Evolutionary conservation across 169 alveolate species (phyloP), one percentile per base, ranked within the genome.

Genomic region (Plasmodium inui): DNA sequence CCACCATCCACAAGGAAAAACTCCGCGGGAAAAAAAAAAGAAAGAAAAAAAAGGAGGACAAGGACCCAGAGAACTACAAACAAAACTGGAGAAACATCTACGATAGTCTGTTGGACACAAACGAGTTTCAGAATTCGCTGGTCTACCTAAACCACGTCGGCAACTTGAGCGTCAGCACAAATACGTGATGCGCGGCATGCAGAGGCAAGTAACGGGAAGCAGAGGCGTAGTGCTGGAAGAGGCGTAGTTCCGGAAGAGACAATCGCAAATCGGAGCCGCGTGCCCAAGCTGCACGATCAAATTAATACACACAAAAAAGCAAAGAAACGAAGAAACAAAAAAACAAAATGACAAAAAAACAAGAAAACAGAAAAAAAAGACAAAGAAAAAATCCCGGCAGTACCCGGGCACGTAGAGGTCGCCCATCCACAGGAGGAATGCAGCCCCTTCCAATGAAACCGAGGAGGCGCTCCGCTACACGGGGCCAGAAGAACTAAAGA

Each of bases 71-170:
- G 73, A 89, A 71, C 32, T 89, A 79, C 72, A 89, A 80, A 22
- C 91, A 89, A 44, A 89, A 89, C 55, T 89, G 94, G 94, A 89
- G 82, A 80, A 78, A 80, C 46, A 89, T 89, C 46, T 89, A 89
- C 71, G 86, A 89, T 30, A 89, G 83, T 44, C 41, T 89, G 9
- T 70, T 89, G 37, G 91, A 79, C 22, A 89, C 80, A 79, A 80
- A 80, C 32, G 94, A 89, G 34, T 67, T 80, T 30, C 84, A 70
- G 22, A 44, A 79, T 26, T 70, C 94, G 14, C 26, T 79, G 30
- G 37, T 76, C 4, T 79, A 89, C 73, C 46, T 89, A 72, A 61
- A 61, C 32, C 80, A 73, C 30, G 53, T 89, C 8, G 84, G 82
- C 0, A 79, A 89, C 72, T 80, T 89, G 70, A 89, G 94, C 32